Percentiles rank a stretch among this genome's conserved stretches.
phyloP scores from a whole-genome alignment of 371 early-diverging fungal genomes.

The Mortierella sp. region DNA sequence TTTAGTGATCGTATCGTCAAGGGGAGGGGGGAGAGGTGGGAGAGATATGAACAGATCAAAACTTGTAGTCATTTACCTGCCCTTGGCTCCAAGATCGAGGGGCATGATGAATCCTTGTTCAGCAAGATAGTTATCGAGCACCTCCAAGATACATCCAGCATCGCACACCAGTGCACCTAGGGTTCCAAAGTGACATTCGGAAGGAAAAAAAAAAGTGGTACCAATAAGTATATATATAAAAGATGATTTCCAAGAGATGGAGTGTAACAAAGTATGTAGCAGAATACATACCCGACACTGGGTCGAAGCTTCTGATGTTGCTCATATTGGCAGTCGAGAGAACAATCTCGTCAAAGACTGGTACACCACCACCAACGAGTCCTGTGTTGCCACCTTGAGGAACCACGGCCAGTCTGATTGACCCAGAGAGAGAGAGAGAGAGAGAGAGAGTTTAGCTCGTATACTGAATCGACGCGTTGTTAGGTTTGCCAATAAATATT shows the following conservation, averaged over 20 bases:
- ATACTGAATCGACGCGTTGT: background rate
- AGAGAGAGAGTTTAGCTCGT: background rate
- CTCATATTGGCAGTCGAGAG: slow-evolving; percentile 81
- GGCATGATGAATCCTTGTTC: slow-evolving; percentile 89
- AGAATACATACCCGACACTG: slow-evolving; percentile 70
- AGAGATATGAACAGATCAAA: background rate
- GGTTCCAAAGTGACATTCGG: no score
- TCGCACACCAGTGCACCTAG: slow-evolving; percentile 85
- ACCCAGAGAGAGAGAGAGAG: background rate
- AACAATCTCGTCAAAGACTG: slow-evolving; percentile 95
- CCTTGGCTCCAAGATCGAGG: slow-evolving; percentile 94
- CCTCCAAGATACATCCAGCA: slow-evolving; percentile 91
- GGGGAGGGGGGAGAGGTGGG: no score
- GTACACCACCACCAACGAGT: slow-evolving; percentile 87
- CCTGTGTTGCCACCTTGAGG: slow-evolving; percentile 99
- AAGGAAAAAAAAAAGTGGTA: background rate
- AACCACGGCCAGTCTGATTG: slow-evolving; percentile 84
- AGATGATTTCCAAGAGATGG: background rate
- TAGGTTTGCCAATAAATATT: background rate
- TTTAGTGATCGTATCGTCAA: no score
- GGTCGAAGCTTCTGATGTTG: slow-evolving; percentile 81
- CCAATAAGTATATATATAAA: slow-evolving; percentile 4
- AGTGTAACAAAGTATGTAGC: background rate
- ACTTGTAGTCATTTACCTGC: slow-evolving; percentile 59
- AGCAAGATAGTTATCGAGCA: slow-evolving; percentile 79